Percentiles rank a stretch among this genome's conserved stretches.
Conservation (phyloP, 2,329 filamentous ascomycete genomes). For the Mollisiaceae sp. region DNA sequence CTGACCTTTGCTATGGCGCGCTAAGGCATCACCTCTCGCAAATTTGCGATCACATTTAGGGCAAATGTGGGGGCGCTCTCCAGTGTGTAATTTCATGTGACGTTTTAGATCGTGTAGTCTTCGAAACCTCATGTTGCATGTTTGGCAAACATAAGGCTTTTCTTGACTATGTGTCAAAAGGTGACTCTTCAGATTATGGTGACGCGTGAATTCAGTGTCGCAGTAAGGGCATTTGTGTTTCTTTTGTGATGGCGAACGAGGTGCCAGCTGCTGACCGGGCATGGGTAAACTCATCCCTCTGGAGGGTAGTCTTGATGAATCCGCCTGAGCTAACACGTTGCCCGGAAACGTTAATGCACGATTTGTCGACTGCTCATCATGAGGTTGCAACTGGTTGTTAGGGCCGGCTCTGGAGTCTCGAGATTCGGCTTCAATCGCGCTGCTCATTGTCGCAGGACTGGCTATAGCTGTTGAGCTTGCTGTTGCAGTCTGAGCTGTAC, state of each 20-base stretch:
- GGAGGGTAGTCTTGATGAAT: conserved; percentile 41
- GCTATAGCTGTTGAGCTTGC: conserved; percentile 41
- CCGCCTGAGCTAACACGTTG: conserved; percentile 37
- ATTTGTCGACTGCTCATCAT: conserved; percentile 37
- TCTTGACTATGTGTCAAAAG: conserved; percentile 97
- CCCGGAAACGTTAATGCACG: conserved; percentile 42
- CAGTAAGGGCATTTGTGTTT: conserved; percentile 98
- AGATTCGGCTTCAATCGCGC: conserved; percentile 35
- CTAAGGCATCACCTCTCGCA: conserved; percentile 91
- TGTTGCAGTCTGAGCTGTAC: conserved; percentile 41
- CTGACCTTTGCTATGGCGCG: conserved; percentile 92
- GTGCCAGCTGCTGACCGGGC: conserved; percentile 53
- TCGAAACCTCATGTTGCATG: conserved; percentile 91
- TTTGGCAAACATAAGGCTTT: conserved; percentile 93
- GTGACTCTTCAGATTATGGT: conserved; percentile 97
- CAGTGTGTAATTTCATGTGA: conserved; percentile 95
- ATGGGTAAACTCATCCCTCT: conserved; percentile 64
- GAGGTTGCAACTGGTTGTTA: conserved; percentile 31
- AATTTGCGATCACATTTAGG: conserved; percentile 95
- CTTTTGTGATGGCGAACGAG: conserved; percentile 77
- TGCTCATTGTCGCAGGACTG: conserved; percentile 39
- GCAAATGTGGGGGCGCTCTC: conserved; percentile 93
- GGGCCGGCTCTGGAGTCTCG: conserved; percentile 33
- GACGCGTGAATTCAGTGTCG: conserved; percentile 93
- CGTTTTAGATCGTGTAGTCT: conserved; percentile 94